Evolutionary conservation across 805 yeast species (phyloP).

Genomic region (Teunomyces cretensis): DNA sequence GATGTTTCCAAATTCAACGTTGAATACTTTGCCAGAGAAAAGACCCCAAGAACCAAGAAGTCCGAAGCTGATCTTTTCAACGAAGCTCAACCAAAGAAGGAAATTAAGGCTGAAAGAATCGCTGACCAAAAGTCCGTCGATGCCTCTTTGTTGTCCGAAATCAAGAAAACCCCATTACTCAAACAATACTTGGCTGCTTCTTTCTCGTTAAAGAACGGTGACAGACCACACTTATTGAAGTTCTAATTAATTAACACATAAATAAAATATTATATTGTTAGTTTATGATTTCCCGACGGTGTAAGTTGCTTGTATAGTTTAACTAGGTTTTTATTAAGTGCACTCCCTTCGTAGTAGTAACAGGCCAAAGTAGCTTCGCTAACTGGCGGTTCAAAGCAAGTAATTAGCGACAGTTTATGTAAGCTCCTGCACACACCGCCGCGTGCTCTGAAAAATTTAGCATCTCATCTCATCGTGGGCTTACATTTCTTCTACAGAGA

Average conservation of each 20-base stretch:
- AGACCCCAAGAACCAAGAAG: slow-evolving; percentile 76
- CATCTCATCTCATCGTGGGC: slow-evolving; percentile 15
- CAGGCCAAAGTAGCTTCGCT: not conserved
- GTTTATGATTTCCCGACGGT: slow-evolving; percentile 1
- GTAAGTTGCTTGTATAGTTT: slow-evolving; percentile 2
- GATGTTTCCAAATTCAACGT: slow-evolving; percentile 89
- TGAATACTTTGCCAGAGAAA: slow-evolving; percentile 96
- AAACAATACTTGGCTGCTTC: slow-evolving; percentile 94
- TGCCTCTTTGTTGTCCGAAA: slow-evolving; percentile 86
- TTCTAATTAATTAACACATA: slow-evolving; percentile 54
- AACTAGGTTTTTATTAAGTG: slow-evolving; percentile 1
- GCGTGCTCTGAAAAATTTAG: slow-evolving; percentile 2
- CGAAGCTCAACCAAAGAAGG: slow-evolving; percentile 74
- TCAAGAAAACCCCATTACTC: slow-evolving; percentile 96
- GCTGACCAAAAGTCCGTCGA: slow-evolving; percentile 97
- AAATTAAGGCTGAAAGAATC: slow-evolving; percentile 88
- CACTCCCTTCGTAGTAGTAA: not conserved
- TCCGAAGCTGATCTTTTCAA: slow-evolving; percentile 91
- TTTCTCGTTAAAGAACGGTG: slow-evolving; percentile 97
- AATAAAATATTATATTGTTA: slow-evolving; percentile 4
- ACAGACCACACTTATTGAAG: slow-evolving; percentile 96
- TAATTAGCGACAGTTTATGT: not conserved
- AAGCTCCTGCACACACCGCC: slow-evolving; percentile 2
- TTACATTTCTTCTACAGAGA: slow-evolving; percentile 9
- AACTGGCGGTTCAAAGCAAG: no score